Conservation (phyloP, 73 alveolate genomes). For the Paramecium primaurelia region DNA sequence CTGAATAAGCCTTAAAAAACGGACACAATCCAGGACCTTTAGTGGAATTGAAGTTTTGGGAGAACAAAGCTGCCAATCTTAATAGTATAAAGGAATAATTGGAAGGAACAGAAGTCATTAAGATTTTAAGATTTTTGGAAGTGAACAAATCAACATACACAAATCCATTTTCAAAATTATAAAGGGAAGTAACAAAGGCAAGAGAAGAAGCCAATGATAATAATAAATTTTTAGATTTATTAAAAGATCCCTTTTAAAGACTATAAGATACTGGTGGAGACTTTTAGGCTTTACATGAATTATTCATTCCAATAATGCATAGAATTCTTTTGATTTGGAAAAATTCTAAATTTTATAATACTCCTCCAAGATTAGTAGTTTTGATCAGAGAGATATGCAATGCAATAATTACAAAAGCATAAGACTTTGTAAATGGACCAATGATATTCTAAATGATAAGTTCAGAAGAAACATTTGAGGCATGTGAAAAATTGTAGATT, state of each 20-base stretch:
- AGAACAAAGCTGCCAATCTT: conserved; percentile 91
- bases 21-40: conserved; percentile 99
- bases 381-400: conserved; percentile 97
- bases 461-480: conserved; percentile 97
- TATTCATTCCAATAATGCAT: conserved; percentile 98
- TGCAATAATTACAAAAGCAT: conserved; percentile 92
- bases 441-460: conserved; percentile 94
- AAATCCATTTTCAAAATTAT: conserved; percentile 96
- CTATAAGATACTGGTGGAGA: conserved; percentile 78
- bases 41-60: conserved; percentile 99
- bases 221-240: conserved; percentile 44
- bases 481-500: conserved; percentile 89
- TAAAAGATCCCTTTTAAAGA: conserved; percentile 86
- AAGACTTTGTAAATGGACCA: conserved; percentile 91
- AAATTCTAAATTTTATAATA: conserved; percentile 92
- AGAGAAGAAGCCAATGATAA: conserved; percentile 97
- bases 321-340: conserved; percentile 97
- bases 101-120: conserved; percentile 68
- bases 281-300: conserved; percentile 92
- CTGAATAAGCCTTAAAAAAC: conserved; percentile 88
- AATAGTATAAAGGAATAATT: conserved; percentile 87
- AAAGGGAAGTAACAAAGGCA: conserved; percentile 98
- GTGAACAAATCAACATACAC: conserved; percentile 99
- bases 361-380: conserved; percentile 96
- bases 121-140: conserved; percentile 97